Evolutionary conservation across 352 stramenopile species (phyloP), one percentile per base, ranked within the genome.

Genomic region (Phytophthora europaea): DNA sequence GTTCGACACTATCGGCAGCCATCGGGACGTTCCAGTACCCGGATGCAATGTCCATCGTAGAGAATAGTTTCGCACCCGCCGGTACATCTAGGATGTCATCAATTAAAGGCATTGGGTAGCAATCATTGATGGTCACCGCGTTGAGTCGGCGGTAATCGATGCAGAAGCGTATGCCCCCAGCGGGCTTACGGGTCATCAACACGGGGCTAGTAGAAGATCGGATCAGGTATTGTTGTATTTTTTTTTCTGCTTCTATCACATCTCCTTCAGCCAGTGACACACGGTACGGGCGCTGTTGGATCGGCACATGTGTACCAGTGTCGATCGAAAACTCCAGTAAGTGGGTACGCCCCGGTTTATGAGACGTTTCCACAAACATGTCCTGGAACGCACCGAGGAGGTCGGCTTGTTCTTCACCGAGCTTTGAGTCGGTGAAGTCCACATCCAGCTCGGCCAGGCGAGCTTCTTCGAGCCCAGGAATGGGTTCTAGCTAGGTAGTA

Each of bases 101-200:
- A 15, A 65, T 66, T 1, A 72, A 28, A 2, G 65, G 36, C 50
- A 66, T 66, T 0, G 56, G 34, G 20, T 66, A 62, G 26, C 65
- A 61, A 18, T 66, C 65, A 6, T 66, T 61, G 7, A 61, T 18
- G 2, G 56, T 72, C 8, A 72, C 26, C 0, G 65, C 33, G n/a
- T 72, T 72, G 12, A 72, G 18, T 6, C 18, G 9, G 0, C 56
- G 33, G n/a, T 72, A 72, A 26, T 72, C 65, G 15, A 72, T 72
- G 12, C 65, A 66, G 13, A 72, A 66, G 0, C 47, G 65, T n/a
- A 71, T 61, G 2, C 64, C 64, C 8, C 55, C 64, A 22, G 22
- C 15, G 15, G 16, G 40, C 18, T 48, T 48, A 15, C 40, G 40
- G 0, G 22, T 48, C 40, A 65, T 65, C 0, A 72, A 12, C n/a